Evolutionary conservation across 2,329 filamentous ascomycete species (phyloP).

Genomic region (Apiospora arundinis): DNA sequence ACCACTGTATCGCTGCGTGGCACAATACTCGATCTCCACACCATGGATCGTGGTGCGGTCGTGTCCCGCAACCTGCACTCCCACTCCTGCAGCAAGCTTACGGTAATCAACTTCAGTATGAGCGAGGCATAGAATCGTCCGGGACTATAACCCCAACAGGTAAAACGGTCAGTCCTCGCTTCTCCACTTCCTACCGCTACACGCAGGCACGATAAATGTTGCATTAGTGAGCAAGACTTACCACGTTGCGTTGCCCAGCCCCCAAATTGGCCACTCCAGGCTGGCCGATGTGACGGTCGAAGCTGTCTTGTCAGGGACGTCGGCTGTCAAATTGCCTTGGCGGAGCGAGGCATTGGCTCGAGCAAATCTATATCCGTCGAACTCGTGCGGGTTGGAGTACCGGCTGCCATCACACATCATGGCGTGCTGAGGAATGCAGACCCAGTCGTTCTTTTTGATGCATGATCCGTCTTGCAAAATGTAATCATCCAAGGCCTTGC

Average conservation of each 20-base stretch:
- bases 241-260: conserved; percentile 9
- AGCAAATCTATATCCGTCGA: conserved; percentile 20
- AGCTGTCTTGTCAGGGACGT: neutral
- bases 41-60: conserved; percentile 1
- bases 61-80: conserved; percentile 16
- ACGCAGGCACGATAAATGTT: too few relatives aligned
- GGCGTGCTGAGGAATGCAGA: conserved; percentile 3
- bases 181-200: neutral
- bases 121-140: conserved; percentile 22
- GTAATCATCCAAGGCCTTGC: neutral
- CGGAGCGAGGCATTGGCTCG: neutral
- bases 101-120: conserved; percentile 13
- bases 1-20: conserved; percentile 18
- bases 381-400: neutral
- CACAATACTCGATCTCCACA: conserved; percentile 21
- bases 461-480: neutral
- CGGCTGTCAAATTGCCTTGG: neutral
- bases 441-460: neutral
- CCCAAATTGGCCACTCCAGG: conserved; percentile 4
- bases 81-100: conserved; percentile 19
- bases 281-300: conserved; percentile 3
- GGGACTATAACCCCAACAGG: conserved; percentile 7
- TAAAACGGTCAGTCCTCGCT: neutral
- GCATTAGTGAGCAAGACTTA: neutral
- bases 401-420: neutral